Base-by-base conservation (phyloP, 176 grass and related monocot genomes). In the Paspalum vaginatum region DNA sequence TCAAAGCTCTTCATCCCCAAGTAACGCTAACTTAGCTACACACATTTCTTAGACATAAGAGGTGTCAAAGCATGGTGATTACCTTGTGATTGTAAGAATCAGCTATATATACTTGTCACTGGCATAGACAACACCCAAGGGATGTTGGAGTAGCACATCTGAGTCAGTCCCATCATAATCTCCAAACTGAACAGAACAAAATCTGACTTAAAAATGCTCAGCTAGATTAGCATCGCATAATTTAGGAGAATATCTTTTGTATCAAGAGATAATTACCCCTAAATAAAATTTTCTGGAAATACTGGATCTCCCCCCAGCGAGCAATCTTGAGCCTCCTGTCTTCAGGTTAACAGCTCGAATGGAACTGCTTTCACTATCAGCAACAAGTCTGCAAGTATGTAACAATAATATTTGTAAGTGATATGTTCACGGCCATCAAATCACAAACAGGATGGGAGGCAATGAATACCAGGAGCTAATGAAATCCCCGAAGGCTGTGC, bases 81-180 rank as follows among this genome's bases (percentile, higher is more conserved):
- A 98, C 95, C 95, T 98, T 95, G 88, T 98, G 95, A 74, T 98
- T 98, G 62, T 98, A 98, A 54, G 95, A 95, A 90, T 98, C 95
- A 49, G 95, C 90, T 81, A 98, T 37, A 77, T 98, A 98, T 81
- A 98, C 86, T 87, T 95, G 75, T 95, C 86, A 73, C 79, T 93
- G 76, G 88, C 88, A 74, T 77, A 94, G 72, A 82, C 65, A 68
- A 95, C 75, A 76, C 95, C 95, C 76, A 98, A 89, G 24, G 95
- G 90, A 83, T 98, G 95, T 76, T 95, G 95, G 43, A 98, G 82
- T 52, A 95, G 92, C 59, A 67, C 95, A 89, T 91, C 86, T 65
- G 86, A 88, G 74, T 92, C 90, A 85, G 74, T 76, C 58, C 90
- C 92, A 86, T 98, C 92, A 91, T 88, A 72, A 84, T 98, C 95